Evolutionary conservation across 2,329 filamentous ascomycete genomes (phyloP), one percentile per base, ranked within the genome.

Genomic region (Monosporascus sp.): DNA sequence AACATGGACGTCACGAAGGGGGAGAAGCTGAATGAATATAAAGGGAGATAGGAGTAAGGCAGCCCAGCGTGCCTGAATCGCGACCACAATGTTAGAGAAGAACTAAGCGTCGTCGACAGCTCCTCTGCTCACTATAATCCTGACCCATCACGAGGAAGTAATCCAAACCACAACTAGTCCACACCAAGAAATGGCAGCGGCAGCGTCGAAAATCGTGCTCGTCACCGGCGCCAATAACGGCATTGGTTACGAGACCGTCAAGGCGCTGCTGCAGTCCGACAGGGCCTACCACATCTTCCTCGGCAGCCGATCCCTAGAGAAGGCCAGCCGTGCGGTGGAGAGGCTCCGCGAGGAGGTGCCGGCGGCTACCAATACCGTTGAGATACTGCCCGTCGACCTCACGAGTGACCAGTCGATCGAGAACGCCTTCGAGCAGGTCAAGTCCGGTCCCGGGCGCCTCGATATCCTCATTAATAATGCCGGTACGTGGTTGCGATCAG

Each of bases 221-320:
- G 76, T 86, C 57, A 86, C 83, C 2, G 83, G 84, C 37, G 82
- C 73, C 55, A 86, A 84, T 59, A 84, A 77, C 0, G 83, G 83
- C 17, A 75, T 87, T 20, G 84, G 85, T 3, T 78, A 76, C 38
- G 77, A 86, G 58, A 75, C 73, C 7, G 76, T 85, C 49, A 83
- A 79, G 56, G 76, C 80, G 1, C 69, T 87, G 0, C 69, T 74
- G 45, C 57, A 68, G 11, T 81, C 83, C 0, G 51, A 56, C 24
- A 31, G 64, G 0, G 69, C 67, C 8, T 86, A 85, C 64, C 71
- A 76, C 8, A 73, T 87, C 52, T 62, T 85, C 24, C 62, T 87
- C 4, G 83, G 83, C 34, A 75, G 74, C 40, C 78, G 84, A 2
- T 74, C 71, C 1, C 24, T 77, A 0, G 67, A 72, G 3, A 85